Percentiles rank a stretch among this genome's conserved stretches.
These are phyloP conservation scores for Termitomyces sp. DNA, from an alignment of 768 basidiomycete genomes.

Conservation along the genomic window DNA sequence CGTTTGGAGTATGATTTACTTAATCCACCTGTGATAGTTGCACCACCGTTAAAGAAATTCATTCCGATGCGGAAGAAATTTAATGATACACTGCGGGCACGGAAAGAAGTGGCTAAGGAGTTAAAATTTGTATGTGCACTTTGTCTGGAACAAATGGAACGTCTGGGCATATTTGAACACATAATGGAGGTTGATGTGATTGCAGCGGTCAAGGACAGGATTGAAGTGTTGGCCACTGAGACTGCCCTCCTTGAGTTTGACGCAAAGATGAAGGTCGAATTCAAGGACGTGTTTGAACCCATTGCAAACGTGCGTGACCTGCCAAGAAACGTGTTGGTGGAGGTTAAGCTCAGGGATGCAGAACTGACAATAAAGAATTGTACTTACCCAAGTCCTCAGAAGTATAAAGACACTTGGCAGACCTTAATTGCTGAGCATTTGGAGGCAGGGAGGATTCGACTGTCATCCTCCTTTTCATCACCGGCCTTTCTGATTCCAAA, in stretches of 20 bases:
- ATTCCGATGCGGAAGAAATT: too few relatives aligned
- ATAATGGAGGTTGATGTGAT: too few relatives aligned
- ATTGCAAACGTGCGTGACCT: background rate
- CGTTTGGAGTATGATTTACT: constrained; percentile 2
- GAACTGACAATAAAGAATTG: constrained; percentile 18
- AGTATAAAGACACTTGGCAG: constrained; percentile 30
- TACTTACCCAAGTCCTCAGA: constrained; percentile 27
- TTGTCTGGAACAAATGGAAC: too few relatives aligned
- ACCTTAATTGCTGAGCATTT: constrained; percentile 30
- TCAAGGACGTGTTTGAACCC: background rate
- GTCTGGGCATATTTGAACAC: too few relatives aligned
- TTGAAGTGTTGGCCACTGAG: too few relatives aligned
- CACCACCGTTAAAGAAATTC: constrained; percentile 23
- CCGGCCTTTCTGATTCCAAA: constrained; percentile 38
- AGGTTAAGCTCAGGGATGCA: constrained; percentile 27
- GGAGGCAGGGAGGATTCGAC: constrained; percentile 24
- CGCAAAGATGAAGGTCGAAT: background rate
- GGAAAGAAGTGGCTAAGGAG: background rate
- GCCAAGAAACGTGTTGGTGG: constrained; percentile 14
- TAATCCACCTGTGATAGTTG: constrained; percentile 19
- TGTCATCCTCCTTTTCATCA: constrained; percentile 27
- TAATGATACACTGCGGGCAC: too few relatives aligned
- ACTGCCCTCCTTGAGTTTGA: background rate
- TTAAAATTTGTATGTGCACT: too few relatives aligned
- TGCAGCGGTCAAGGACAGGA: too few relatives aligned